A percentile compares a stretch with the other conserved stretches of the same genome.
Evolutionary conservation across 352 stramenopile species (phyloP).

Genomic region (Chrysophaeum taylorii): DNA sequence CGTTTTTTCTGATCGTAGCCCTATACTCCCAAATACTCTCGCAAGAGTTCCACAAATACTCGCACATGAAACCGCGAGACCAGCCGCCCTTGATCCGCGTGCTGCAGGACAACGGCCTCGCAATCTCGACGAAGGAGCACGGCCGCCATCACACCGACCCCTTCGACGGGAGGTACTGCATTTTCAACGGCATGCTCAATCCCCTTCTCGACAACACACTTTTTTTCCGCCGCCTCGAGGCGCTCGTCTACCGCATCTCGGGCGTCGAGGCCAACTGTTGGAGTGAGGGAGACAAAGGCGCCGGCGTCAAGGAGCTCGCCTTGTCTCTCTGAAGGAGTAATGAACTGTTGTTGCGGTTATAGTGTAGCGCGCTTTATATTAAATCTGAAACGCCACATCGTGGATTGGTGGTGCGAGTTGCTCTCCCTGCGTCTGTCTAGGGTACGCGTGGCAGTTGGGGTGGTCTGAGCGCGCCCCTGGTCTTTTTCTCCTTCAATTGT

Average conservation of each 20-base stretch:
- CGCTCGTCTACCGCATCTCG: constrained; percentile 44
- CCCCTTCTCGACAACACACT: constrained; percentile 42
- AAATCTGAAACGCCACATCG: too few species aligned
- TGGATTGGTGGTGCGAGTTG: too few species aligned
- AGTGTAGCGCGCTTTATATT: too few species aligned
- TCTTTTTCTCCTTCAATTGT: too few species aligned
- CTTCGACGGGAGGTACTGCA: constrained; percentile 57
- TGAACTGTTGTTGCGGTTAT: too few species aligned
- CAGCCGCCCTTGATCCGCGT: constrained; percentile 34
- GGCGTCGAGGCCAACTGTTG: constrained; percentile 52
- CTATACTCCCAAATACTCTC: constrained; percentile 53
- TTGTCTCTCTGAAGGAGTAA: not conserved
- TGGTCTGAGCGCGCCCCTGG: too few species aligned
- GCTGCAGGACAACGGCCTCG: constrained; percentile 40
- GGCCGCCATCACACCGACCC: constrained; percentile 49
- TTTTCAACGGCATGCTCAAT: constrained; percentile 49
- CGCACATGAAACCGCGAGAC: constrained; percentile 43
- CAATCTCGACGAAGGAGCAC: constrained; percentile 42
- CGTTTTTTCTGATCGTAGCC: constrained; percentile 3
- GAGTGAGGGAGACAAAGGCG: constrained; percentile 13
- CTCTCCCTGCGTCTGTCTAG: too few species aligned
- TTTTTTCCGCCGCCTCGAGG: constrained; percentile 50
- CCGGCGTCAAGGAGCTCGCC: not conserved
- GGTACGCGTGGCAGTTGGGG: too few species aligned
- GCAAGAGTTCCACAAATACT: constrained; percentile 59